Conservation (phyloP, 257 asterid species). For the Eustoma russellianum region DNA sequence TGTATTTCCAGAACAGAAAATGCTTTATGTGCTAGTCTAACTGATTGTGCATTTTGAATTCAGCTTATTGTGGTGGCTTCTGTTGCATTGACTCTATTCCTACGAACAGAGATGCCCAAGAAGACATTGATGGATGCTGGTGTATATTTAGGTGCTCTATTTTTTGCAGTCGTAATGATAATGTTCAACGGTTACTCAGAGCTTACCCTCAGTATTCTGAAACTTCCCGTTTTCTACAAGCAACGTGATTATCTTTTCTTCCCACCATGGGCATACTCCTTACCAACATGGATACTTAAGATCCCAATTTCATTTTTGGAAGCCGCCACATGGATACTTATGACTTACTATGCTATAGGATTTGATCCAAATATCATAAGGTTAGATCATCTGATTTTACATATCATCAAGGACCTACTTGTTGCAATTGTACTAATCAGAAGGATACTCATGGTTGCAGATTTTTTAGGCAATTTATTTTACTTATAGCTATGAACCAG, state of each 20-base stretch:
- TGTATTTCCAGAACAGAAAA: not conserved
- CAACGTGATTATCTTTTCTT: slow-evolving; percentile 76
- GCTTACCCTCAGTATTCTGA: slow-evolving; percentile 65
- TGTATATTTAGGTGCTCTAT: slow-evolving; percentile 71
- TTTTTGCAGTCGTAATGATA: slow-evolving; percentile 63
- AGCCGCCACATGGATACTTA: slow-evolving; percentile 67
- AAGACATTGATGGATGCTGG: slow-evolving; percentile 64
- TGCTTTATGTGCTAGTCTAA: slow-evolving; percentile 1
- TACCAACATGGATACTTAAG: slow-evolving; percentile 88
- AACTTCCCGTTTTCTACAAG: slow-evolving; percentile 86
- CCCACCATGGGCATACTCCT: slow-evolving; percentile 81
- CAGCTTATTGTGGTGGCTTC: slow-evolving; percentile 60
- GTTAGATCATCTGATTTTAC: slow-evolving; percentile 18
- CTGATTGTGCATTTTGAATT: slow-evolving; percentile 6
- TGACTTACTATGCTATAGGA: slow-evolving; percentile 79
- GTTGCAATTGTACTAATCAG: no score
- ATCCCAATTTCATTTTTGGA: slow-evolving; percentile 61
- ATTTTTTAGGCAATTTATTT: slow-evolving; percentile 10
- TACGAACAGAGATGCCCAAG: slow-evolving; percentile 67
- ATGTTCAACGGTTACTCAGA: slow-evolving; percentile 88
- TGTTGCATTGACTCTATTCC: slow-evolving; percentile 73
- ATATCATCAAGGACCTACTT: no score
- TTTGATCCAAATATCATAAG: slow-evolving; percentile 73
- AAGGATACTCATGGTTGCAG: not conserved
- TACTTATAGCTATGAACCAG: slow-evolving; percentile 7